These are phyloP conservation scores for Didymellaceae sp. DNA, from an alignment of 2,329 filamentous ascomycete genomes.

Conservation along the genomic window DNA sequence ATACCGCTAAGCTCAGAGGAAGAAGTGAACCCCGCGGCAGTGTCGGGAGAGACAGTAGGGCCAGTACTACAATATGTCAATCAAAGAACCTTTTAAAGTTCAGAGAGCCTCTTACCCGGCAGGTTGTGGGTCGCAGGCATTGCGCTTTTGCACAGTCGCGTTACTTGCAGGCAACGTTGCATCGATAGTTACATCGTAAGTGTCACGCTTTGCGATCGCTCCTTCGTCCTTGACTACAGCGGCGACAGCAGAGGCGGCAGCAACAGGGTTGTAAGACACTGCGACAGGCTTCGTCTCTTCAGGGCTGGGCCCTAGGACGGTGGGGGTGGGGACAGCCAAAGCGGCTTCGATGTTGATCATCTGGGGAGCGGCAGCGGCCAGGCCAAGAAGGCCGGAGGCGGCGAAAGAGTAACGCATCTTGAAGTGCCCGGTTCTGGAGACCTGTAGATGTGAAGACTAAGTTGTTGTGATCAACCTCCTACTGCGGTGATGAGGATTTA, in stretches of 20 bases:
- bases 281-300: conserved; percentile 33
- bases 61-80: not conserved
- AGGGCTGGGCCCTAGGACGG: conserved; percentile 37
- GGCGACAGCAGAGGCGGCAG: conserved; percentile 32
- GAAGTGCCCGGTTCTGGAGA: not conserved
- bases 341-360: conserved; percentile 49
- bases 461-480: too few species aligned
- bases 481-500: too few species aligned
- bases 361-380: conserved; percentile 32
- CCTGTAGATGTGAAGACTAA: too few species aligned
- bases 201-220: conserved; percentile 9
- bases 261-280: conserved; percentile 36
- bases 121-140: conserved; percentile 17
- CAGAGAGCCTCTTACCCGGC: conserved; percentile 24
- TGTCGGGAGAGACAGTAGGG: not conserved
- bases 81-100: not conserved
- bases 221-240: conserved; percentile 18
- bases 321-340: conserved; percentile 38
- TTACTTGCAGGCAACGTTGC: too few species aligned
- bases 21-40: not conserved
- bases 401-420: conserved; percentile 34
- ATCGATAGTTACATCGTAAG: not conserved
- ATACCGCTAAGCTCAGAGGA: conserved; percentile 9
- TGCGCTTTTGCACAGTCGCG: too few species aligned
- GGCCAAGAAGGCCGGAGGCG: conserved; percentile 25